These are phyloP conservation scores for Puccinia novopanici DNA, from an alignment of 1,284 basidiomycete genomes.

Conservation along the genomic window DNA sequence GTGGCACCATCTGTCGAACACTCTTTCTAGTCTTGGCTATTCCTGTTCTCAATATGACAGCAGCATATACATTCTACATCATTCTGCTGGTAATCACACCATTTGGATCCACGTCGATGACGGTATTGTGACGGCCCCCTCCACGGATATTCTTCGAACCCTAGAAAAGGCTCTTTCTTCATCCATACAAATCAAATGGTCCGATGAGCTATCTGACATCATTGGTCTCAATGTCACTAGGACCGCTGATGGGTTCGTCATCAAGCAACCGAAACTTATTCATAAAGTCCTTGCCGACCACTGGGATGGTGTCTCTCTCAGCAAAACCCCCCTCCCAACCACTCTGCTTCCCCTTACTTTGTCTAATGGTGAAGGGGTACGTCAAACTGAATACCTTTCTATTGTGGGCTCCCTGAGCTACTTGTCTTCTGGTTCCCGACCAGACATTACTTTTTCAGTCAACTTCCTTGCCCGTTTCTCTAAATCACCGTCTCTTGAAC, in stretches of 20 bases:
- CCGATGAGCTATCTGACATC: background rate
- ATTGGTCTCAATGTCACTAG: background rate
- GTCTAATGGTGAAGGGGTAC: background rate
- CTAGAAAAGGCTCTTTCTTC: background rate
- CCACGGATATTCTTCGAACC: background rate
- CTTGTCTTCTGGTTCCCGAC: too few relatives aligned
- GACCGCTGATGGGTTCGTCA: background rate
- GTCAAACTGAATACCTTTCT: background rate
- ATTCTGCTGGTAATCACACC: too few relatives aligned
- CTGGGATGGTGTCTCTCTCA: background rate
- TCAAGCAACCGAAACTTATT: background rate
- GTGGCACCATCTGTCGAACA: slow-evolving; percentile 8
- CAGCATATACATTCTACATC: slow-evolving; percentile 3
- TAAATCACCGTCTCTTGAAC: background rate
- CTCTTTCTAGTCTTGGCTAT: background rate
- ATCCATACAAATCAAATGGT: slow-evolving; percentile 25
- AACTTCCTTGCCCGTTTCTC: background rate
- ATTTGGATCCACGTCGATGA: slow-evolving; percentile 45
- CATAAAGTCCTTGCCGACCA: background rate
- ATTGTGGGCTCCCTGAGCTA: background rate
- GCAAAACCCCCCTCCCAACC: background rate
- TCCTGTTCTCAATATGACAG: background rate
- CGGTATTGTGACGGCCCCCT: slow-evolving; percentile 3
- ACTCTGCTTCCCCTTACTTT: background rate
- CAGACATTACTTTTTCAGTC: background rate